Evolutionary conservation across 257 asterid species (phyloP), one percentile per base, ranked within the genome.

Genomic region (Haberlea rhodopensis): DNA sequence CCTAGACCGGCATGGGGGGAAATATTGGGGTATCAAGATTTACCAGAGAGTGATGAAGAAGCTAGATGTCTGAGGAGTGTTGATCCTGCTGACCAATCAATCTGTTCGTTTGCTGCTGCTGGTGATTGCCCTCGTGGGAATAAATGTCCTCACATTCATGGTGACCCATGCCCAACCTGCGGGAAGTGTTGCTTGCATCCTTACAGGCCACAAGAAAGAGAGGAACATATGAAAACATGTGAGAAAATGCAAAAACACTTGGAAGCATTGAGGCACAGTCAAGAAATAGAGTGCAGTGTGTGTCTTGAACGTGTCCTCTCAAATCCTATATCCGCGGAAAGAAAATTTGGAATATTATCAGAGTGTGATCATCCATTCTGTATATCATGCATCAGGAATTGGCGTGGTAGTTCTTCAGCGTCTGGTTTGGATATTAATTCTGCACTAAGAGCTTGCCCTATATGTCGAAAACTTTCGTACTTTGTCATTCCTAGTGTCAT

Each of bases 281-380:
- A 83, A 76, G 95, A 87, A 63, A 84, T 90, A 72, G 97, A 94
- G 76, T 94, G 99, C 79, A 81, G 91, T 67, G 99, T 94, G 70
- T 94, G 99, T 73, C 96, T 89, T 59, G 99, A 94, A 71, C 84
- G 84, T 58, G 88, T 94, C 74, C 87, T 94, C 45, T 80, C 91
- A 6, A 94, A 94, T 76, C 76, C 95, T 61, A 73, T 84, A 9
- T 71, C 79, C 49, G 79, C 90, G 61, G 99, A 94, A 74, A 76
- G 95, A 53, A 94, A 89, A 74, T 94, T 94, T 69, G 97, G 99
- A 37, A 84, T 94, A 75, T 78, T 94, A 18, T 90, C 96, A 0
- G 99, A 87, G 70, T 94, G 97, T 54, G 86, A 86, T 83, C 99
- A 94, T 74, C 90, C 97, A 28, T 94, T 94, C 77, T 94, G 99